A percentile compares a stretch with the other conserved stretches of the same genome.
Conservation (phyloP, 768 basidiomycete species). For the Auriscalpium vulgare region DNA sequence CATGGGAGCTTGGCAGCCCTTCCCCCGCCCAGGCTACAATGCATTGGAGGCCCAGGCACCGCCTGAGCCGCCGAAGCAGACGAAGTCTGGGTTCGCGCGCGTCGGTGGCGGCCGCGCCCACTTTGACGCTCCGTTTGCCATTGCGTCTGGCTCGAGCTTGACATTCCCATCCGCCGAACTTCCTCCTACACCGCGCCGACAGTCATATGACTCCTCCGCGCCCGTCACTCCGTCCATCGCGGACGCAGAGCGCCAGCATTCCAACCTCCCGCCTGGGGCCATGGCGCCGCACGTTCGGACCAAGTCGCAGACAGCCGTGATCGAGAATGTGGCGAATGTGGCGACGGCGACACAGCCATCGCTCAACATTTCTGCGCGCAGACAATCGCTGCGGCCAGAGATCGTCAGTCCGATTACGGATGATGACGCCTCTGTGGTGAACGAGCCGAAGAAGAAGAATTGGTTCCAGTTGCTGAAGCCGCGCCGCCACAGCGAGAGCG, state of each 20-base stretch:
- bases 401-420: slow-evolving; percentile 9
- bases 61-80: slow-evolving; percentile 18
- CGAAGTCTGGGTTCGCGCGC: slow-evolving; percentile 67
- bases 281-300: slow-evolving; percentile 67
- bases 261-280: slow-evolving; percentile 49
- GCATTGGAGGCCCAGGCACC: slow-evolving; percentile 32
- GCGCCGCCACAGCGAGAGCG: slow-evolving; percentile 13
- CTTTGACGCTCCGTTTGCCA: slow-evolving; percentile 80
- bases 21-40: slow-evolving; percentile 44
- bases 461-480: slow-evolving; percentile 15
- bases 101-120: slow-evolving; percentile 85
- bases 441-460: slow-evolving; percentile 12
- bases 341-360: background rate
- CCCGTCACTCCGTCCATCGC: slow-evolving; percentile 14
- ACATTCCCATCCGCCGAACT: slow-evolving; percentile 60
- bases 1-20: slow-evolving; percentile 92
- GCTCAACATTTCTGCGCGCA: background rate
- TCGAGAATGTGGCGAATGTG: slow-evolving; percentile 46
- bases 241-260: slow-evolving; percentile 15
- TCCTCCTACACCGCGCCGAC: slow-evolving; percentile 3
- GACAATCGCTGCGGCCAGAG: slow-evolving; percentile 10
- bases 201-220: slow-evolving; percentile 9
- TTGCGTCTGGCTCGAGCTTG: slow-evolving; percentile 31
- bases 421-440: slow-evolving; percentile 6
- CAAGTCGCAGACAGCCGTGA: slow-evolving; percentile 77